Evolutionary conservation across 1,284 basidiomycete genomes (phyloP), one percentile per base, ranked within the genome.

Genomic region (Austroboletus novae-zelandiae): DNA sequence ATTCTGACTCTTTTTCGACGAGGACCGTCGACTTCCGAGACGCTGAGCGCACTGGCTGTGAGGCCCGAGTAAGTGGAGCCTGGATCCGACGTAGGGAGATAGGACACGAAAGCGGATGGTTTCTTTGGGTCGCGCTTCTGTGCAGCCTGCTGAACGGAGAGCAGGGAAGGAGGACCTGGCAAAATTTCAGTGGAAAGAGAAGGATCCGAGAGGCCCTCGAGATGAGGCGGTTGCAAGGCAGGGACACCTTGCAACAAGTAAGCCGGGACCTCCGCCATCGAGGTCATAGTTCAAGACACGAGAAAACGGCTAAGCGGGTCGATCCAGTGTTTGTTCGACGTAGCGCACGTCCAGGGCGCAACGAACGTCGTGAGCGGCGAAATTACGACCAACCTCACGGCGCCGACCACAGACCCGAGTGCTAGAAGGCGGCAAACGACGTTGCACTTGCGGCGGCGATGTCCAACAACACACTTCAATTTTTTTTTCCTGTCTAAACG

Each of bases 121-220:
- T 89, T 89, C 74, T 79, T 87, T 63, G 83, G 81, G 73, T 90
- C 87, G 64, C 83, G 82, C 71, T 84, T 86, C 58, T 80, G 75
- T 53, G 74, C 68, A 55, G 78, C 71, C 67, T 86, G 84, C 69
- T 85, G 81, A 49, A 84, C 71, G 60, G 84, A 81, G 55, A 77
- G 73, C 57, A 88, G 67, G 58, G 86, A 78, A 51, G 88, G 88
- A 55, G 88, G 88, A 30, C 87, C 89, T 65, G 89, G 89, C 57
- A 91, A 77, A 71, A 91, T 86, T 76, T 91, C 88, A 54, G 88
- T 91, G 55, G 89, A 88, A 61, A 89, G 76, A 59, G 76, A 75
- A 52, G 83, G 70, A 74, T 90, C 85, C 58, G 65, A 67, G 39
- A 67, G 58, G 41, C 88, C 86, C 67, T 89, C 88, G 51, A 89